Conservation (phyloP, 345 rosid genomes). For the Excoecaria agallocha region DNA sequence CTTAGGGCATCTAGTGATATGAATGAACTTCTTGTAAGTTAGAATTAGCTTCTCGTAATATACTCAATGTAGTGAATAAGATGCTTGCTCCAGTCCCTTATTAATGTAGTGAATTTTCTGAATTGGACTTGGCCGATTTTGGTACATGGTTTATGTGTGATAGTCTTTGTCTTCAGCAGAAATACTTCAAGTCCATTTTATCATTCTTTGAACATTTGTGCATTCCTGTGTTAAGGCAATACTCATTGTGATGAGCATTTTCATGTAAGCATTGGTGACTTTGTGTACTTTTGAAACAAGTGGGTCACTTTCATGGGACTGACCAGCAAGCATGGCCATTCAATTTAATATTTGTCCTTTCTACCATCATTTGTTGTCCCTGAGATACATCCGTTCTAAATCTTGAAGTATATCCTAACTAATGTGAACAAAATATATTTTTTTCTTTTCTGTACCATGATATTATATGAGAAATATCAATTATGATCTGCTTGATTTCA, state of each 20-base stretch:
- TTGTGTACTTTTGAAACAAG: not conserved
- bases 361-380: not conserved
- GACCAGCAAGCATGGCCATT: not conserved
- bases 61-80: not conserved
- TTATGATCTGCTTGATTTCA: conserved; percentile 6
- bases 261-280: not conserved
- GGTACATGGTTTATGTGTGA: not conserved
- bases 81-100: conserved; percentile 8
- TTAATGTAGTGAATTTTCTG: not conserved
- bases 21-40: conserved; percentile 89
- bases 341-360: not conserved
- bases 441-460: not conserved
- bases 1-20: conserved; percentile 81
- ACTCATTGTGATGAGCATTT: not conserved
- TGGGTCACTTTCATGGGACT: not conserved
- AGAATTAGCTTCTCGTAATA: not conserved
- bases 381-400: not conserved
- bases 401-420: not conserved
- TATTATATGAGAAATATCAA: conserved; percentile 5
- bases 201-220: not conserved
- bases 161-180: not conserved
- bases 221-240: not conserved
- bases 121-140: not conserved
- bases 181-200: not conserved
- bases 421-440: not conserved